Evolutionary conservation across 768 basidiomycete species (phyloP).

Genomic region (Lyophyllum atratum): DNA sequence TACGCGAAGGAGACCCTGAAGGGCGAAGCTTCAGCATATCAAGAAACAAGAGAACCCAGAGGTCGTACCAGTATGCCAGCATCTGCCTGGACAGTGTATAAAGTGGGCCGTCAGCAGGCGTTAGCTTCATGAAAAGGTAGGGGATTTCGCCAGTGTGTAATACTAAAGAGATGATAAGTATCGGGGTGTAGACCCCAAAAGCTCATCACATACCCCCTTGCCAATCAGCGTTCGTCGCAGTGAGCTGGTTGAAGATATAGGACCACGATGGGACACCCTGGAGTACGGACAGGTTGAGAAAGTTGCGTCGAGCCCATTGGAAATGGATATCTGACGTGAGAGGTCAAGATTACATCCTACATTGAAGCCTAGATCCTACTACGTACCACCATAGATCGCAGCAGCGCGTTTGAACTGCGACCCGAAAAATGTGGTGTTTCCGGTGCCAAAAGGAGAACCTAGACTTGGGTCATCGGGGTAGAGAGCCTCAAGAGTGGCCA

Average conservation of each 20-base stretch:
- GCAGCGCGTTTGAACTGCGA: constrained; percentile 20
- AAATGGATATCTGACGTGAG: constrained; percentile 23
- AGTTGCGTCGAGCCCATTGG: constrained; percentile 21
- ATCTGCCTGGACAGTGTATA: constrained; percentile 17
- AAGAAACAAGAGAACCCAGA: background rate
- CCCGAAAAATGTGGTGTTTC: constrained; percentile 37
- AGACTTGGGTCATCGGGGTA: constrained; percentile 42
- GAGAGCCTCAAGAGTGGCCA: constrained; percentile 25
- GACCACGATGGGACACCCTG: constrained; percentile 18
- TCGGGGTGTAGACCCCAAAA: background rate
- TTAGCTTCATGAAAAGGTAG: constrained; percentile 20
- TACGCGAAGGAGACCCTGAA: constrained; percentile 19
- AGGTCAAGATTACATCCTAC: background rate
- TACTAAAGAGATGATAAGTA: constrained; percentile 1
- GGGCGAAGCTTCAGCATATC: too few relatives aligned
- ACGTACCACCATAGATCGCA: constrained; percentile 18
- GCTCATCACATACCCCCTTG: constrained; percentile 16
- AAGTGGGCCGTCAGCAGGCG: constrained; percentile 9
- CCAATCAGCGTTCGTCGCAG: constrained; percentile 12
- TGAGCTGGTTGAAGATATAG: constrained; percentile 14
- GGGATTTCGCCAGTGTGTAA: constrained; percentile 21
- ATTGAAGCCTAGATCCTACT: background rate
- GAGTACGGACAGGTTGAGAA: constrained; percentile 5
- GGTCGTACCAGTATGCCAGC: constrained; percentile 18
- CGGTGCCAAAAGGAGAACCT: constrained; percentile 46